phyloP scores from a whole-genome alignment of 2,329 filamentous ascomycete genomes.

The Alternaria sp. region DNA sequence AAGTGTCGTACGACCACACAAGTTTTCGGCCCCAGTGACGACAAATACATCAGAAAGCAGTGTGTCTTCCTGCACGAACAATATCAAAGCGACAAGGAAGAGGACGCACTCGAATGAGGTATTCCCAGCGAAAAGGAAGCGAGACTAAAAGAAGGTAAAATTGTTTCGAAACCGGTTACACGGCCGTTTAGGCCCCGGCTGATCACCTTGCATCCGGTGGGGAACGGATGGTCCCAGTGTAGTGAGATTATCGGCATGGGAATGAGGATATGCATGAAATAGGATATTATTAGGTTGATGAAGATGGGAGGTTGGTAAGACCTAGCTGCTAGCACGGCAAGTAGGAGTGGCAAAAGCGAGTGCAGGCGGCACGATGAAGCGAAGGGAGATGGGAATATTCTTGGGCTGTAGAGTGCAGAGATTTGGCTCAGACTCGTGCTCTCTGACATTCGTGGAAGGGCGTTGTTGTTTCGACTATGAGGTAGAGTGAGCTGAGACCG shows the following conservation, averaged over 20 bases:
- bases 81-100: conserved; percentile 28
- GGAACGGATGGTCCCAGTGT: conserved; percentile 35
- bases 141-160: conserved; percentile 36
- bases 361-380: background rate
- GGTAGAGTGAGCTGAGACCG: conserved; percentile 3
- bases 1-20: conserved; percentile 1
- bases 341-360: background rate
- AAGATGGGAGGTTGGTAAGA: conserved; percentile 5
- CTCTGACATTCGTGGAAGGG: background rate
- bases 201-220: conserved; percentile 19
- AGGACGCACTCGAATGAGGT: conserved; percentile 1
- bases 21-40: conserved; percentile 13
- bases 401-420: conserved; percentile 1
- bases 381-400: background rate
- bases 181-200: conserved; percentile 16
- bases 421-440: background rate
- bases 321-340: conserved; percentile 2
- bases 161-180: conserved; percentile 36
- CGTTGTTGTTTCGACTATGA: background rate
- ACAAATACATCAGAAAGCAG: conserved; percentile 4
- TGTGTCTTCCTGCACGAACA: conserved; percentile 18
- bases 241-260: conserved; percentile 15
- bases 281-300: conserved; percentile 19
- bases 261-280: conserved; percentile 6
- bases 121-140: conserved; percentile 9